A percentile compares a stretch with the other conserved stretches of the same genome.
phyloP scores from a whole-genome alignment of 2,329 filamentous ascomycete species.

The Myriangium duriaei region DNA sequence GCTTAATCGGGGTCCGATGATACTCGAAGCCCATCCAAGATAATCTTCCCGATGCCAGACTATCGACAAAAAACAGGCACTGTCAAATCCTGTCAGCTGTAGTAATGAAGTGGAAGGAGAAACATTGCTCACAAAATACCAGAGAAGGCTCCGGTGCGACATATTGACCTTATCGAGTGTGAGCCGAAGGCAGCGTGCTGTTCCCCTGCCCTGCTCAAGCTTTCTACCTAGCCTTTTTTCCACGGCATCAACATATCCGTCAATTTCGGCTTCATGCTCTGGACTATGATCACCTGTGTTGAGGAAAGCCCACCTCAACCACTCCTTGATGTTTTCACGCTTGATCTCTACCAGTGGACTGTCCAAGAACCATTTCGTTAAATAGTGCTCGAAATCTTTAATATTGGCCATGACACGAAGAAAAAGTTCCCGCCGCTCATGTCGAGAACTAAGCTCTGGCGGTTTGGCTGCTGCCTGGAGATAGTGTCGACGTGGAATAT shows the following conservation, averaged over 20 bases:
- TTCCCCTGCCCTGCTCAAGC: conserved; percentile 43
- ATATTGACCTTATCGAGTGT: conserved; percentile 41
- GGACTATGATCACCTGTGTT: conserved; percentile 35
- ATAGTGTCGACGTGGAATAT: conserved; percentile 38
- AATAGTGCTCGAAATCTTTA: conserved; percentile 42
- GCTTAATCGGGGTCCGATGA: conserved; percentile 13
- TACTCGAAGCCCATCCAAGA: conserved; percentile 16
- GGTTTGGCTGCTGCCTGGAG: conserved; percentile 42
- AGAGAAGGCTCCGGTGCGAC: conserved; percentile 11
- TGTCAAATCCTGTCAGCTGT: neutral
- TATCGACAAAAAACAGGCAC: conserved; percentile 7
- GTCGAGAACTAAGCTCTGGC: conserved; percentile 32
- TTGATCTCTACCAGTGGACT: conserved; percentile 45
- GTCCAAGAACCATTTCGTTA: conserved; percentile 55
- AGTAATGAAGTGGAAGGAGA: neutral
- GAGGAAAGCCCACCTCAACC: conserved; percentile 54
- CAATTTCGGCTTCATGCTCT: conserved; percentile 41
- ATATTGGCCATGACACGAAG: conserved; percentile 43
- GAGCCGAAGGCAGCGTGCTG: conserved; percentile 46
- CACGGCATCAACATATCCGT: conserved; percentile 41
- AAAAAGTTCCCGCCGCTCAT: conserved; percentile 45
- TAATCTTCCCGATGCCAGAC: neutral
- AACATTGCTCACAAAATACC: conserved; percentile 9
- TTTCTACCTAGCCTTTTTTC: conserved; percentile 41
- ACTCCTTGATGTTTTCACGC: conserved; percentile 56